Evolutionary conservation across 768 basidiomycete species (phyloP), one percentile per base, ranked within the genome.

Genomic region (Phylloporus rhodoxanthus): DNA sequence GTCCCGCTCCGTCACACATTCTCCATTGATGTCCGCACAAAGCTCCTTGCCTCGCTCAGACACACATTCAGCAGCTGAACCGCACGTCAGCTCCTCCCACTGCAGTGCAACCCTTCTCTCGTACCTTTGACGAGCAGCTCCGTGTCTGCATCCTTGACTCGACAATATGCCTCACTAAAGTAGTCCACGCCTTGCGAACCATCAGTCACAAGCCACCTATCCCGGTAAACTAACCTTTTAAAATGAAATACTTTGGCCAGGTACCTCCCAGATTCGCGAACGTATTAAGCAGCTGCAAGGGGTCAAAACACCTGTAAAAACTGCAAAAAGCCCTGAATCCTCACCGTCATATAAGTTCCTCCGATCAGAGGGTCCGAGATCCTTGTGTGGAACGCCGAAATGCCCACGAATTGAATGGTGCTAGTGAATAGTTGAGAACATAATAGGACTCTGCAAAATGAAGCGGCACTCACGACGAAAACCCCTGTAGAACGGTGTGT

Each of bases 281-380:
- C 14, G 96, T 99, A 66, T 97, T 97, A 37, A 99, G 70, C 11
- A 99, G 73, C 91, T 97, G 59, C 14, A 38, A 41, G 19, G 15
- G 11, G 37, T 47, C 47, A 58, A 41, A 57, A 19, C 41, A 25
- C 55, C 23, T 40, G 26, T 28, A 15, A 28, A 47, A 38, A 43
- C 36, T 30, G n/a, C 20, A 14, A 37, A 14, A 54, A 45, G n/a
- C 17, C 20, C 26, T 23, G 29, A 41, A 23, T 9, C 26, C 47
- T 70, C 82, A 93, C 94, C 11, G 96, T 99, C 96, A 99, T 99
- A 68, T 99, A 99, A 0, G 96, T 99, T 44, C 96, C 96, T 25
- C 96, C 96, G 46, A 99, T 96, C 11, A 96, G 63, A 0, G 96
- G 96, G 63, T 99, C 96, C 1, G 96, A 92, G 32, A 99, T 84